Evolutionary conservation across 2,329 filamentous ascomycete species (phyloP), one percentile per base, ranked within the genome.

Genomic region (Clarireedia monteithiana): DNA sequence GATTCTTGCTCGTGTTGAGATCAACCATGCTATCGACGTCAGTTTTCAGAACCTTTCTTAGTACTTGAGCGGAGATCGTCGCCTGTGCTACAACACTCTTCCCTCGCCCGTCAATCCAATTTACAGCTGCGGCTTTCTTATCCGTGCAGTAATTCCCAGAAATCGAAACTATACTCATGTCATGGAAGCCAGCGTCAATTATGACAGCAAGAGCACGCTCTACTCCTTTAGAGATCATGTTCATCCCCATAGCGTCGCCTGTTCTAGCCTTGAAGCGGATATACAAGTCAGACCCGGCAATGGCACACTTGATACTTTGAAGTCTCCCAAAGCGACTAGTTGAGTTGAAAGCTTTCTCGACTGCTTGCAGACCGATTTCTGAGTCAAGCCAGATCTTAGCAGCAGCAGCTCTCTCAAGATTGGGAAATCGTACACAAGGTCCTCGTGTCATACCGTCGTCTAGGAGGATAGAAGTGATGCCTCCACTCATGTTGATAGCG

Each of bases 141-240:
- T 99, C 94, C 4, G 88, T 96, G 71, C 94, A 99, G 78, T 89
- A 99, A 75, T 99, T 99, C 57, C 92, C 94, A 40, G 92, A 97
- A 1, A 99, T 83, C 4, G 94, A 91, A 60, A 99, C 84, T 63
- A 95, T 95, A 44, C 83, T 76, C 94, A 99, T 99, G 69, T 99
- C 94, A 5, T 95, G 88, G 68, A 99, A 99, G 40, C 92, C 91
- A 62, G 82, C 84, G 63, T 96, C 91, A 40, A 76, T 87, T 94
- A 99, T 99, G 65, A 96, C 83, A 54, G 81, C 81, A 10, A 99
- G 81, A 4, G 94, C 91, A 70, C 96, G 87, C 75, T 99, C 94
- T 42, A 96, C 92, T 69, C 94, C 94, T 79, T 99, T 99, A 63
- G 91, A 96, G 62, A 99, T 99, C 94, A 99, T 99, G 80, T 99